These are phyloP conservation scores for Phytophthora tubulina DNA, from an alignment of 352 stramenopile species.

Conservation along the genomic window DNA sequence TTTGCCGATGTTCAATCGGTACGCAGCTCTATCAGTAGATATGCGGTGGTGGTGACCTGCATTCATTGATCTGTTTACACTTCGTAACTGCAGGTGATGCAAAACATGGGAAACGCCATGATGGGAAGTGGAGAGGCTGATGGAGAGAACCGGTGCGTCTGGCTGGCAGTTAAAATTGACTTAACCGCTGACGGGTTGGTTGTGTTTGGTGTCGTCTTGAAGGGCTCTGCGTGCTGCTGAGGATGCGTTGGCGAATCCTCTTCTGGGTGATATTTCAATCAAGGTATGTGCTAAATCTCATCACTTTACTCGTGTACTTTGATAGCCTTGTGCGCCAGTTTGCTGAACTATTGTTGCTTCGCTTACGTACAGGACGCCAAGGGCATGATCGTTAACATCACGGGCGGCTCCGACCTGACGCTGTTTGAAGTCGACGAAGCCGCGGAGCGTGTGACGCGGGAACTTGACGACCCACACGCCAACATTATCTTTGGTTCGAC, in stretches of 20 bases:
- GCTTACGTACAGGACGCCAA: slow-evolving; percentile 72
- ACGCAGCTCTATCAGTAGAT: slow-evolving; percentile 13
- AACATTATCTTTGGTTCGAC: slow-evolving; percentile 93
- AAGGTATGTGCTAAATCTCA: slow-evolving; percentile 47
- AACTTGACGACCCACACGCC: slow-evolving; percentile 88
- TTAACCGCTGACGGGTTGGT: slow-evolving; percentile 12
- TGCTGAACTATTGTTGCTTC: neutral
- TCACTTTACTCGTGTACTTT: slow-evolving; percentile 2
- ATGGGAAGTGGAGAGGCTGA: slow-evolving; percentile 93
- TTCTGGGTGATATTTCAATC: slow-evolving; percentile 92
- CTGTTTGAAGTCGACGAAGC: slow-evolving; percentile 93
- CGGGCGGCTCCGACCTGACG: slow-evolving; percentile 93
- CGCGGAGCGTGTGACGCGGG: slow-evolving; percentile 85
- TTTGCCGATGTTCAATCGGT: slow-evolving; percentile 90
- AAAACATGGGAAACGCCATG: slow-evolving; percentile 90
- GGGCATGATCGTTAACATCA: slow-evolving; percentile 97
- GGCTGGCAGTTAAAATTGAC: neutral
- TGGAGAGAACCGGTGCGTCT: slow-evolving; percentile 85
- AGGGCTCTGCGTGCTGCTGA: slow-evolving; percentile 87
- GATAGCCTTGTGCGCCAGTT: neutral
- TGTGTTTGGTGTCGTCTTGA: slow-evolving; percentile 10
- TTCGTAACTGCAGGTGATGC: slow-evolving; percentile 68
- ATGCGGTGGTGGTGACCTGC: neutral
- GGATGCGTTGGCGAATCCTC: slow-evolving; percentile 85
- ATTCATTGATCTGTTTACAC: slow-evolving; percentile 1